These are phyloP conservation scores for Aspergillus pseudoglaucus DNA, from an alignment of 2,329 filamentous ascomycete genomes.

Conservation along the genomic window DNA sequence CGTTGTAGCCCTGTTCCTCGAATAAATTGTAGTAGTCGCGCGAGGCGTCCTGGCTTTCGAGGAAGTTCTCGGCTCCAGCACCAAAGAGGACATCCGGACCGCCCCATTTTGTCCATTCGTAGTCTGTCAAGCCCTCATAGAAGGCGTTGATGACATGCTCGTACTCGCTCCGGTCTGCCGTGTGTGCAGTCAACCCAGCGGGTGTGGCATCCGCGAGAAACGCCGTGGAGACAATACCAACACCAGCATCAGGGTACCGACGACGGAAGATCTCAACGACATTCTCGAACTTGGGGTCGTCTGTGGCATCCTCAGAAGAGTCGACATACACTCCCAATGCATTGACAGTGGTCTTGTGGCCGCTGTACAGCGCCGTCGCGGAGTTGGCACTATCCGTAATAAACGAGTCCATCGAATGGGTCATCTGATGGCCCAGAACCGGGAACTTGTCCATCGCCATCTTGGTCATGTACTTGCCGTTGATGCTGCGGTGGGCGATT, in stretches of 20 bases:
- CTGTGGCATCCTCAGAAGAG: slow-evolving; percentile 64
- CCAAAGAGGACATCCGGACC: slow-evolving; percentile 79
- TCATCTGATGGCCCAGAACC: slow-evolving; percentile 82
- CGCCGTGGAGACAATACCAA: slow-evolving; percentile 70
- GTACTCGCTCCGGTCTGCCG: slow-evolving; percentile 62
- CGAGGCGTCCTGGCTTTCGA: slow-evolving; percentile 51
- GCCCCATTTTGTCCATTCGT: slow-evolving; percentile 68
- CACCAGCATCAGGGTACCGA: slow-evolving; percentile 52
- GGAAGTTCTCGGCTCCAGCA: slow-evolving; percentile 76
- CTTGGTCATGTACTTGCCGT: slow-evolving; percentile 71
- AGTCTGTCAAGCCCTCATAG: slow-evolving; percentile 69
- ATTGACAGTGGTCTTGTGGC: slow-evolving; percentile 79
- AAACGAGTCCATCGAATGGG: slow-evolving; percentile 75
- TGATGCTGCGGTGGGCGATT: slow-evolving; percentile 74
- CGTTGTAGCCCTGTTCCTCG: slow-evolving; percentile 62
- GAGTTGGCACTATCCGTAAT: slow-evolving; percentile 86
- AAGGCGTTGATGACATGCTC: slow-evolving; percentile 69
- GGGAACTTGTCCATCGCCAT: slow-evolving; percentile 79
- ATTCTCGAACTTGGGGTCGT: slow-evolving; percentile 81
- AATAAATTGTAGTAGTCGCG: slow-evolving; percentile 64
- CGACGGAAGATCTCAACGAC: slow-evolving; percentile 67
- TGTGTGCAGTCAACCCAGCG: slow-evolving; percentile 67
- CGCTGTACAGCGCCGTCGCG: slow-evolving; percentile 71
- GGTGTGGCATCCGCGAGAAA: slow-evolving; percentile 71
- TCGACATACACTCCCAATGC: slow-evolving; percentile 76